Evolutionary conservation across 192 early-diverging fungal genomes (phyloP).

Genomic region (Dissophora ornata): DNA sequence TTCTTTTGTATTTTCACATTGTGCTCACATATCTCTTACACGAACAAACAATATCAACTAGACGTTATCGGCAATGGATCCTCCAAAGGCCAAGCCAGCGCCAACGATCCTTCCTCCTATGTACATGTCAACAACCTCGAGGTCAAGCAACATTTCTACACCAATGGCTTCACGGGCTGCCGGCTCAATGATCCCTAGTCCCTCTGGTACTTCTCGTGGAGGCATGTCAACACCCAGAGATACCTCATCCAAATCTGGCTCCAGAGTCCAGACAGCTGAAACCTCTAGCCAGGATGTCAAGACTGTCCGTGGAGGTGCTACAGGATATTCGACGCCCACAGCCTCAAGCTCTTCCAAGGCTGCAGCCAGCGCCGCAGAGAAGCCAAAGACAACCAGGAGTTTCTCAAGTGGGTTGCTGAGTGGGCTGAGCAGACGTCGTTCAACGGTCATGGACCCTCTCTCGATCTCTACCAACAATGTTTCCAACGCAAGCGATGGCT

Average conservation of each 20-base stretch:
- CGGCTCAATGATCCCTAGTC: conserved; percentile 52
- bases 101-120: conserved; percentile 48
- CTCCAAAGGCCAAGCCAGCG: conserved; percentile 46
- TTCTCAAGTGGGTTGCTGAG: conserved; percentile 43
- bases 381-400: conserved; percentile 42
- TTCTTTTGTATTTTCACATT: too few species aligned
- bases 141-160: conserved; percentile 21
- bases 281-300: conserved; percentile 23
- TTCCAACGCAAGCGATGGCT: neutral
- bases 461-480: conserved; percentile 25
- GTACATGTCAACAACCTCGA: conserved; percentile 52
- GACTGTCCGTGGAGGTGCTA: conserved; percentile 18
- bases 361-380: conserved; percentile 7
- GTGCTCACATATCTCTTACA: too few species aligned
- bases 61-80: conserved; percentile 53
- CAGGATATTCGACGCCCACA: conserved; percentile 16
- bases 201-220: conserved; percentile 28
- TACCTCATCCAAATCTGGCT: conserved; percentile 7
- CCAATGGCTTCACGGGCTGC: conserved; percentile 44
- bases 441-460: conserved; percentile 33
- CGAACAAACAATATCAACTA: too few species aligned
- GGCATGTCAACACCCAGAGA: conserved; percentile 36
- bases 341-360: conserved; percentile 5
- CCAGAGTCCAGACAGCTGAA: conserved; percentile 13
- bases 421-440: conserved; percentile 40